Evolutionary conservation across 2,329 filamentous ascomycete genomes (phyloP).

Genomic region (Piedraia hortae): DNA sequence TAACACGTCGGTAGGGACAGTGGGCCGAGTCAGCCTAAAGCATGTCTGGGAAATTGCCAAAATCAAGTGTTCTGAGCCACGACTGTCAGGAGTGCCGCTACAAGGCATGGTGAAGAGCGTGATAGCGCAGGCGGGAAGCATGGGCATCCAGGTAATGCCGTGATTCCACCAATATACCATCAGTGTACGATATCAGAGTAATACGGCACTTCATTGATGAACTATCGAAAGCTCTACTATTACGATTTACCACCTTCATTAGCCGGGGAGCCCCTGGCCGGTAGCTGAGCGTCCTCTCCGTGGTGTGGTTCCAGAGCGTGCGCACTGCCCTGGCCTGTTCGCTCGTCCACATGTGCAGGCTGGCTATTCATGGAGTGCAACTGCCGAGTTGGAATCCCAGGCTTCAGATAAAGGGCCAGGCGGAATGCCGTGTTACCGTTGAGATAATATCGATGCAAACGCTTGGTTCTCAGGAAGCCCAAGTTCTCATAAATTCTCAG

Average conservation of each 20-base stretch:
- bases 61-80: constrained; percentile 42
- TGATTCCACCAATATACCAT: no score
- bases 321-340: no score
- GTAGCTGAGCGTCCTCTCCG: no score
- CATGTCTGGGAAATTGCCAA: constrained; percentile 94
- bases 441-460: constrained; percentile 79
- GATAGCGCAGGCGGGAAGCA: constrained; percentile 23
- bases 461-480: constrained; percentile 77
- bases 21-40: constrained; percentile 77
- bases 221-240: no score
- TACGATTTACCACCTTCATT: no score
- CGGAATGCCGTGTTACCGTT: constrained; percentile 91
- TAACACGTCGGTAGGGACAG: constrained; percentile 44
- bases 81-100: constrained; percentile 41
- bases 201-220: no score
- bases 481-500: constrained; percentile 81
- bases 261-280: no score
- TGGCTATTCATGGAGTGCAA: no score
- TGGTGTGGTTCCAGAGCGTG: no score
- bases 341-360: no score
- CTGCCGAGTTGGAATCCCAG: constrained; percentile 24
- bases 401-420: constrained; percentile 54
- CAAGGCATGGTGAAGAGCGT: constrained; percentile 61
- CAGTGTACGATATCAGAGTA: no score
- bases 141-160: constrained; percentile 23